Percentiles rank a stretch among this genome's conserved stretches.
phyloP scores from a whole-genome alignment of 2,329 filamentous ascomycete genomes.

The Alternaria brassicae region DNA sequence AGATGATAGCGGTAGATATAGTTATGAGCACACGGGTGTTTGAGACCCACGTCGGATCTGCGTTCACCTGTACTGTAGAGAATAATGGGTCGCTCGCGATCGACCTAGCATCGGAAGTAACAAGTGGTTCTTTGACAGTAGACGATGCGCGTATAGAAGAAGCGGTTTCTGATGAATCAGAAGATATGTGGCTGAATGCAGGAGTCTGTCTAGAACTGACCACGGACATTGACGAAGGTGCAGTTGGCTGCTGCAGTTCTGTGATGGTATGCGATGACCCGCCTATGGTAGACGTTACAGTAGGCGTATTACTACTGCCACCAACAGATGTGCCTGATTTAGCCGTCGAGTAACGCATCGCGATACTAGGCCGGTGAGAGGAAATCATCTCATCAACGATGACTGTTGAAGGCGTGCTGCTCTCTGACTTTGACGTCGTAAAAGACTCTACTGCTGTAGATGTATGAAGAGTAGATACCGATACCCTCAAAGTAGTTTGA shows the following conservation, averaged over 20 bases:
- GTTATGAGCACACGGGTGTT: neutral
- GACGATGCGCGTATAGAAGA: neutral
- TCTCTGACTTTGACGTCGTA: neutral
- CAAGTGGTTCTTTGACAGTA: neutral
- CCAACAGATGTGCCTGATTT: neutral
- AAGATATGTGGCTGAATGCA: neutral
- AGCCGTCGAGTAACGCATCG: neutral
- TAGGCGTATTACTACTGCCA: neutral
- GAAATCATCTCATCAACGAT: neutral
- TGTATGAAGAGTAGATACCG: neutral
- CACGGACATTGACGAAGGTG: neutral
- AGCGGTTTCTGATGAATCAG: neutral
- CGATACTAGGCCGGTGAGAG: neutral
- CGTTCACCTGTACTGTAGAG: neutral
- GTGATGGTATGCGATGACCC: neutral
- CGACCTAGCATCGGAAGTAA: neutral
- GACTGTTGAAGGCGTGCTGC: neutral
- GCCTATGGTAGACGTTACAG: neutral
- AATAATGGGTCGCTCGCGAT: neutral
- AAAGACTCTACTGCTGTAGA: neutral
- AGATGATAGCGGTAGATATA: neutral
- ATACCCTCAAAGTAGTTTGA: neutral
- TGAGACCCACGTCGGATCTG: neutral
- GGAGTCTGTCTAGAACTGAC: neutral
- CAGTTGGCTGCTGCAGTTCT: neutral